A percentile compares a stretch with the other conserved stretches of the same genome.
phyloP scores from a whole-genome alignment of 169 alveolate genomes.

The Cryptosporidium sp. region DNA sequence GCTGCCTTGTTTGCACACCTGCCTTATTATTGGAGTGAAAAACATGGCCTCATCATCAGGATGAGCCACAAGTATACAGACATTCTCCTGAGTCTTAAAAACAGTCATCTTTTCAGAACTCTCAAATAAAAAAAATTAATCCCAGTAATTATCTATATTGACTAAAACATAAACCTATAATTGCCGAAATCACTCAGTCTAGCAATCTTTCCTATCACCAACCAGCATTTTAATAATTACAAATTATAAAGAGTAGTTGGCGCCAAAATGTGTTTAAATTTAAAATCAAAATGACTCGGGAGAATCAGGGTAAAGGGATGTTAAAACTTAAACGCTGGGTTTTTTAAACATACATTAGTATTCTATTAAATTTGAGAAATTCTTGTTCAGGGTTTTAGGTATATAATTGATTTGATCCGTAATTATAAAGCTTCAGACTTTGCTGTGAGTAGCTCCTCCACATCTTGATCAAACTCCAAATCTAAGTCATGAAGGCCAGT shows the following conservation, averaged over 20 bases:
- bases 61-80: conserved; percentile 55
- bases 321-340: background rate
- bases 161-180: background rate
- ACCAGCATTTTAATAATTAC: background rate
- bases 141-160: background rate
- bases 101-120: background rate
- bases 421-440: background rate
- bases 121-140: background rate
- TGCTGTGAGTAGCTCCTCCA: background rate
- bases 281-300: background rate
- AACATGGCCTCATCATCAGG: conserved; percentile 74
- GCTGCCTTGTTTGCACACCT: background rate
- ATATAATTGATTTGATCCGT: background rate
- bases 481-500: background rate
- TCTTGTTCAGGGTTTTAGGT: background rate
- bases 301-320: background rate
- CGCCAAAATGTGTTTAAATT: background rate
- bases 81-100: background rate
- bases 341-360: too few relatives aligned
- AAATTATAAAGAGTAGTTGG: background rate
- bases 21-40: conserved; percentile 39
- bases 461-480: background rate
- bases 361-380: background rate
- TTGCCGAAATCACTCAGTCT: background rate
- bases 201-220: background rate